These are phyloP conservation scores for Pseudocercospora macadamiae DNA, from an alignment of 2,329 filamentous ascomycete genomes.

Conservation along the genomic window DNA sequence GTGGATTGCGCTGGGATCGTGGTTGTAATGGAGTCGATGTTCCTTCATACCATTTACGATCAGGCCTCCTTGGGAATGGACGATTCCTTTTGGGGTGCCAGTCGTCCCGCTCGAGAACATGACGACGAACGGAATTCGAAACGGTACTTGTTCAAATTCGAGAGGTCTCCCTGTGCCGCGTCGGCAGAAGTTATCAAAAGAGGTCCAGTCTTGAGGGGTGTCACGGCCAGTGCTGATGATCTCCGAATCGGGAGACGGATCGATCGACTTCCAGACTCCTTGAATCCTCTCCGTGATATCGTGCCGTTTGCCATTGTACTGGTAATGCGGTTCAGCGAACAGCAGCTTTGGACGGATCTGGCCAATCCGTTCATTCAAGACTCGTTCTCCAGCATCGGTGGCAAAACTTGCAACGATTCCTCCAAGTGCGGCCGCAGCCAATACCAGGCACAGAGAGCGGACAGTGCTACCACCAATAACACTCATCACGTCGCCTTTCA, in stretches of 20 bases:
- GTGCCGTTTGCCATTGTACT: slow-evolving; percentile 6
- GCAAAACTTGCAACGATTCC: slow-evolving; percentile 2
- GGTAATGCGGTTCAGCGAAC: background rate
- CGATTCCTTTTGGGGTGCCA: slow-evolving; percentile 77
- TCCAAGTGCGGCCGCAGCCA: background rate
- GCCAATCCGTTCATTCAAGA: slow-evolving; percentile 3
- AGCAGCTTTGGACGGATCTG: slow-evolving; percentile 1
- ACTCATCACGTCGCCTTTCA: background rate
- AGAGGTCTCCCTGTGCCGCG: background rate
- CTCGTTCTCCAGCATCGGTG: slow-evolving; percentile 5
- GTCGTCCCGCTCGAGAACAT: slow-evolving; percentile 79
- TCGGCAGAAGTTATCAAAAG: background rate
- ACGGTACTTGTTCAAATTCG: slow-evolving; percentile 6
- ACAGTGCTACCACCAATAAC: slow-evolving; percentile 1
- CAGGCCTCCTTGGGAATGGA: slow-evolving; percentile 58
- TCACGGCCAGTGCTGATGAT: background rate
- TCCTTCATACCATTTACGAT: slow-evolving; percentile 9
- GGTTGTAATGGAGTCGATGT: background rate
- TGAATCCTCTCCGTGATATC: background rate
- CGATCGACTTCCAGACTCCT: background rate
- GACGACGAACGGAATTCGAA: slow-evolving; percentile 66
- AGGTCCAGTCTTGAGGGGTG: background rate
- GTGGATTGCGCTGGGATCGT: background rate
- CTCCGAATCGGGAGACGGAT: background rate
- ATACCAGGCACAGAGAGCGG: background rate